Base-by-base conservation (phyloP, 495 filamentous ascomycete species). In the Neurospora sp. region DNA sequence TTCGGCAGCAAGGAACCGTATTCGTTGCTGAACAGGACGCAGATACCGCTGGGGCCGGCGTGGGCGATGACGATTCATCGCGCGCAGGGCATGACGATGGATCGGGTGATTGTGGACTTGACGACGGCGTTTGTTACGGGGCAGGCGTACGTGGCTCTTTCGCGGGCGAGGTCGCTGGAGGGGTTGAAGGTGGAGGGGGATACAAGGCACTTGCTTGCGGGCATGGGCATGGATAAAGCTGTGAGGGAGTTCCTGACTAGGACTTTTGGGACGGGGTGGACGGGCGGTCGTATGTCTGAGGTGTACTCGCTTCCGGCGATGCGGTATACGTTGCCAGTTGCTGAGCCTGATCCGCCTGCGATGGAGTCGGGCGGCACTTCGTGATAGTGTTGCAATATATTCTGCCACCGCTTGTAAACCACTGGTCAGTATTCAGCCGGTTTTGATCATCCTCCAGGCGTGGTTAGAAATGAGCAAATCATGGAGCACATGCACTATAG, bases 1-100 rank as follows among this genome's bases (percentile, higher is more conserved):
- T 69, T 86, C 0, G 87, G 88, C 40, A 41, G 5, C 81, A 86
- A 42, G 20, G 27, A 76, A 40, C 84, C 85, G 70, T 87, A 73
- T 82, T 92, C 72, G 83, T 88, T 74, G 89, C 94, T 85, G 83
- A 94, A 72, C 89, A 94, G 74, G 90, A 93, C 81, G 87, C 92
- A 94, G 79, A 81, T 94, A 76, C 92, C 95, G 3, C 85, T 99
- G 16, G 94, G 96, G 37, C 85, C 97, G 0, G 96, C 94, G 1
- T 99, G 96, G 94, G 96, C 95, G 14, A 82, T 99, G 68, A 94
- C 91, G 0, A 97, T 98, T 70, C 95, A 99, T 85, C 97, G 97
- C 82, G 91, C 94, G 3, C 95, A 99, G 79, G 94, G 94, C 6
- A 93, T 98, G 78, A 98, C 96, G 31, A 85, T 99, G 39, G 92